These are phyloP conservation scores for Parathielavia hyrcaniae DNA, from an alignment of 495 filamentous ascomycete genomes.

Conservation along the genomic window DNA sequence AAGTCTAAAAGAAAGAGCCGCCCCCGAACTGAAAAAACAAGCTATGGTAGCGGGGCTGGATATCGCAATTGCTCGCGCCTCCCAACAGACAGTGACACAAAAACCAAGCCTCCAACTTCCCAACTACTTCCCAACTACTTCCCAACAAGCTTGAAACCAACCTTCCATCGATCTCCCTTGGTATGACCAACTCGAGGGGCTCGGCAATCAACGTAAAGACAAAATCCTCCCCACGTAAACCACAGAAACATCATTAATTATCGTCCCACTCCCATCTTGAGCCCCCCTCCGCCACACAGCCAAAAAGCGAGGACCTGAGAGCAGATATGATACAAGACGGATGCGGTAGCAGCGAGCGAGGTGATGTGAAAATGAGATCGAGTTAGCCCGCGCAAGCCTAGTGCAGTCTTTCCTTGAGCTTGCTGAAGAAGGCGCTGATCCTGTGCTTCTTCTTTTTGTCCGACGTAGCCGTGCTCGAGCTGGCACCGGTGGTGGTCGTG, in stretches of 20 bases:
- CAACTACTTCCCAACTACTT: background rate
- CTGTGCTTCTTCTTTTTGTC: constrained; percentile 56
- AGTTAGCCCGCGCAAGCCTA: constrained; percentile 22
- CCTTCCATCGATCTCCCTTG: background rate
- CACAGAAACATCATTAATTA: constrained; percentile 5
- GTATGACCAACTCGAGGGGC: background rate
- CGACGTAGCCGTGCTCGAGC: constrained; percentile 29
- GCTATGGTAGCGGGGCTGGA: constrained; percentile 3
- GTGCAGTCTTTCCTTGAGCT: constrained; percentile 52
- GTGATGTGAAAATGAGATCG: constrained; percentile 13
- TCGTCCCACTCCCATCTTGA: background rate
- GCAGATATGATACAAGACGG: constrained; percentile 9
- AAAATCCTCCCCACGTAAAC: background rate
- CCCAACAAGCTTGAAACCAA: too few species aligned
- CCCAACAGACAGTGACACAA: background rate
- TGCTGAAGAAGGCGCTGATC: constrained; percentile 51
- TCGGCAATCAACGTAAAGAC: background rate
- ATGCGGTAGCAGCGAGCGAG: constrained; percentile 3
- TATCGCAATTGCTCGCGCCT: constrained; percentile 13
- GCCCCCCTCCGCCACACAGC: background rate
- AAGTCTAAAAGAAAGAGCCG: background rate
- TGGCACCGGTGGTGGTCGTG: constrained; percentile 1
- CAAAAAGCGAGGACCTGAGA: background rate
- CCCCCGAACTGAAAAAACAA: constrained; percentile 1
- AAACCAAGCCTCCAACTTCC: background rate